A percentile compares a stretch with the other conserved stretches of the same genome.
Evolutionary conservation across 2,329 filamentous ascomycete species (phyloP).

Genomic region (Capronia americana): DNA sequence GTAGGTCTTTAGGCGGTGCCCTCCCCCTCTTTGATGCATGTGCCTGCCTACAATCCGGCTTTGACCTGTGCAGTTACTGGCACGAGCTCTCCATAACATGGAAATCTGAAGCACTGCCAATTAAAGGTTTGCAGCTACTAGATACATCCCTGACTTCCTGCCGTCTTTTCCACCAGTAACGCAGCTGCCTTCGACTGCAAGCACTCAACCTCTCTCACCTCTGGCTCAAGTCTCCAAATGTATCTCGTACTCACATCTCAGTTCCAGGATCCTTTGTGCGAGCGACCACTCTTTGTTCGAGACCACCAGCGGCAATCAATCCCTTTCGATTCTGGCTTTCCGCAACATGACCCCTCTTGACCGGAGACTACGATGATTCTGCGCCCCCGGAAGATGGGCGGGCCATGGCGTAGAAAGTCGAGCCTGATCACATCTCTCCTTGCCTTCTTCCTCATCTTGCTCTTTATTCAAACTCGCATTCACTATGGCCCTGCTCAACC

Average conservation of each 20-base stretch:
- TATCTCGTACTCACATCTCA: neutral
- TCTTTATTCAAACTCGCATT: conserved; percentile 30
- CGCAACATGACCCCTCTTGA: conserved; percentile 3
- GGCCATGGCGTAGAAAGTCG: conserved; percentile 30
- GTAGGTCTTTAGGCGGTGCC: neutral
- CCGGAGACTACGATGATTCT: conserved; percentile 15
- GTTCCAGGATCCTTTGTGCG: neutral
- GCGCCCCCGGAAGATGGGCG: conserved; percentile 10
- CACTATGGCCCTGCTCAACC: conserved; percentile 8
- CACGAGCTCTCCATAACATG: neutral
- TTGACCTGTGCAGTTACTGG: neutral
- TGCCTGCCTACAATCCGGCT: neutral
- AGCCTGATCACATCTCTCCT: conserved; percentile 26
- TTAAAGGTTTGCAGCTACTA: neutral
- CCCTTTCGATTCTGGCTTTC: neutral
- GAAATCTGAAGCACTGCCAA: neutral
- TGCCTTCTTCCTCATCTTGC: conserved; percentile 27
- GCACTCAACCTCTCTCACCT: neutral
- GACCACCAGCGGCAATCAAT: neutral
- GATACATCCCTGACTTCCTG: neutral
- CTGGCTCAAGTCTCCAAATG: neutral
- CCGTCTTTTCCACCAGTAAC: conserved; percentile 7
- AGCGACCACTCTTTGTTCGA: neutral
- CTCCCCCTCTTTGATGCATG: neutral
- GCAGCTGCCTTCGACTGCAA: neutral